Percentiles rank a stretch among this genome's conserved stretches.
These are phyloP conservation scores for Jimgerdemannia lactiflua DNA, from an alignment of 192 early-diverging fungal genomes.

Conservation along the genomic window DNA sequence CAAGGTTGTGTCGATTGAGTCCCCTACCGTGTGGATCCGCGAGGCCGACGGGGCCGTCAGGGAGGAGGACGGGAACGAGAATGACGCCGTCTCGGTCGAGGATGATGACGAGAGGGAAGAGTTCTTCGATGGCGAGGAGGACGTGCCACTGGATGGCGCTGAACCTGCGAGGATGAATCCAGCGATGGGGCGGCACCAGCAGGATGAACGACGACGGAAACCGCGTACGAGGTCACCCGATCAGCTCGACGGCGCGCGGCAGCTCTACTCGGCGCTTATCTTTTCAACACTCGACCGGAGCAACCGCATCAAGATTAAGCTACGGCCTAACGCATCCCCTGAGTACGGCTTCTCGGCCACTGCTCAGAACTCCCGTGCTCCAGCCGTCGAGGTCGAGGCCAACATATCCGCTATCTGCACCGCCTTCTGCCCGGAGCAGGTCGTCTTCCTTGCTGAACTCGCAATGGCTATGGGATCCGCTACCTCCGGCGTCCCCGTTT, in stretches of 20 bases:
- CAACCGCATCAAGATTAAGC: slow-evolving; percentile 41
- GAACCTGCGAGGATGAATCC: too few relatives aligned
- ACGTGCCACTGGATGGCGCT: not conserved
- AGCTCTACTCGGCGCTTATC: slow-evolving; percentile 38
- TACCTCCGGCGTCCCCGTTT: not conserved
- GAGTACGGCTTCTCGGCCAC: slow-evolving; percentile 5
- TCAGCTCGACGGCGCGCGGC: not conserved
- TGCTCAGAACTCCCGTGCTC: slow-evolving; percentile 7
- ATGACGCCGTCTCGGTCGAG: not conserved
- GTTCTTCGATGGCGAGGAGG: not conserved
- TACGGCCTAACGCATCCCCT: slow-evolving; percentile 26
- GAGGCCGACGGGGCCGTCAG: slow-evolving; percentile 14
- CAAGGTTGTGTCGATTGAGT: slow-evolving; percentile 46
- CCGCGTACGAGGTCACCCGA: too few relatives aligned
- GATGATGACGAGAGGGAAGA: not conserved
- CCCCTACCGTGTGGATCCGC: slow-evolving; percentile 49
- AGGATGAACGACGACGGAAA: too few relatives aligned
- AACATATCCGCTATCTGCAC: slow-evolving; percentile 31
- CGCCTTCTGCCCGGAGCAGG: slow-evolving; percentile 38
- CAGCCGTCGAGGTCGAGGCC: slow-evolving; percentile 39
- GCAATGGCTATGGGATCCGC: slow-evolving; percentile 1
- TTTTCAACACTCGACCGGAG: slow-evolving; percentile 44
- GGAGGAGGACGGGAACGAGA: slow-evolving; percentile 2
- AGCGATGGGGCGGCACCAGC: too few relatives aligned
- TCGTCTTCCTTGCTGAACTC: slow-evolving; percentile 41